A percentile compares a stretch with the other conserved stretches of the same genome.
Conservation (phyloP, 192 early-diverging fungal genomes). For the Backusella morwellensis region DNA sequence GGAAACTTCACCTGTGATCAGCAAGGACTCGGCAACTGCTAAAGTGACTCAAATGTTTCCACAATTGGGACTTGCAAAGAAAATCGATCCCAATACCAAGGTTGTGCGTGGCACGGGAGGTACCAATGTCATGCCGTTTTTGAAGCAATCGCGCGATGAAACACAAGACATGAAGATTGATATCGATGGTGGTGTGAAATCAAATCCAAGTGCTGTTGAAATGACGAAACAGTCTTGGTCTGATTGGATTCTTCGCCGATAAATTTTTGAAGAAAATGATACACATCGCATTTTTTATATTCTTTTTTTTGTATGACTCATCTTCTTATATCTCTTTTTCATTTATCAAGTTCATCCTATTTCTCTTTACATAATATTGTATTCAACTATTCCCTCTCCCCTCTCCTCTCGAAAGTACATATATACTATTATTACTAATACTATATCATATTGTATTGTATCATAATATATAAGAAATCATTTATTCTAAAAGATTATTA, state of each 20-base stretch:
- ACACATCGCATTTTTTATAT: background rate
- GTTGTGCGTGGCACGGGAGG: constrained; percentile 79
- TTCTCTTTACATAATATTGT: background rate
- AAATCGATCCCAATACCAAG: constrained; percentile 49
- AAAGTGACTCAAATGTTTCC: constrained; percentile 27
- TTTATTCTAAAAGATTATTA: background rate
- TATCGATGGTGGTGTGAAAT: background rate
- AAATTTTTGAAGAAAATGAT: background rate
- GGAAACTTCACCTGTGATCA: constrained; percentile 15
- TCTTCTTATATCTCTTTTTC: background rate
- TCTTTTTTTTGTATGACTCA: background rate
- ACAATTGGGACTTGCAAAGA: constrained; percentile 55
- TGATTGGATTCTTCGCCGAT: constrained; percentile 25
- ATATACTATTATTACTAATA: background rate
- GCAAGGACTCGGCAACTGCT: constrained; percentile 10
- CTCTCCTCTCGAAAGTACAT: background rate
- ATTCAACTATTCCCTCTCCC: background rate
- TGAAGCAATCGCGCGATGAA: constrained; percentile 87
- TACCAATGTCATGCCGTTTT: constrained; percentile 89
- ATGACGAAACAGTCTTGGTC: constrained; percentile 7
- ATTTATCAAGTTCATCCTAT: background rate
- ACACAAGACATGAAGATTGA: constrained; percentile 56
- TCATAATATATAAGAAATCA: background rate
- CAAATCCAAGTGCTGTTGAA: background rate
- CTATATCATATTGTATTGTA: background rate